Base-by-base conservation (phyloP, 352 stramenopile genomes). In the Albugo laibachii region DNA sequence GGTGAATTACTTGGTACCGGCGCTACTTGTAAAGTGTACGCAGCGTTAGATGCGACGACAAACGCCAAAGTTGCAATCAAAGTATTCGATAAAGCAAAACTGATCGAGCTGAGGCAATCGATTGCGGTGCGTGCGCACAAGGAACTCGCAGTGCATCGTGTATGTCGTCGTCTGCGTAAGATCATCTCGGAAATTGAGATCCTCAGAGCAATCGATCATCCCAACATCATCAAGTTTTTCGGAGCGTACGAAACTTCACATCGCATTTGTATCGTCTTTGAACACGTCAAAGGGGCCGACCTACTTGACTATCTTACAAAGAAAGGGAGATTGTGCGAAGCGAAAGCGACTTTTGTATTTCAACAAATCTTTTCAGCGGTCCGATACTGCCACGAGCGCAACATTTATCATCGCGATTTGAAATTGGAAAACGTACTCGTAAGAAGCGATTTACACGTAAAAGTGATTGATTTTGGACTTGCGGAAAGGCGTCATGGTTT, bases 321-420 rank as follows among this genome's bases (percentile, higher is more conserved):
- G 12, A 59, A 83, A 42, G 69, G 72, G 35, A 83, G 81, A 41
- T 83, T 86, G 73, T 41, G 59, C 8, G 73, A 88, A 36, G 24
- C 59, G n/a, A 47, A 68, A 15, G 75, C 64, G 4, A 59, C 63
- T 40, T 48, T 61, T 15, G 66, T 85, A 11, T 81, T 83, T 45
- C 41, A 48, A 13, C 82, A 96, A 66, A 78, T 97, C 61, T 66
- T 96, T 41, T 85, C 74, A 16, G 79, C 83, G 31, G 63, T 97
- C 14, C 65, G 83, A 38, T 95, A 96, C 55, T 92, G 93, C 53
- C 87, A 96, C 59, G 70, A 65, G 2, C 56, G 68, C 45, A 72
- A 91, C 54, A 81, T 97, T 47, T 95, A 84, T 57, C 75, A 87
- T 57, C 65, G 75, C 24, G 75, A 87, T 54, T 49, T 87, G 38